Base-by-base conservation (phyloP, 176 grass and related monocot genomes). In the Elymus sibiricus region DNA sequence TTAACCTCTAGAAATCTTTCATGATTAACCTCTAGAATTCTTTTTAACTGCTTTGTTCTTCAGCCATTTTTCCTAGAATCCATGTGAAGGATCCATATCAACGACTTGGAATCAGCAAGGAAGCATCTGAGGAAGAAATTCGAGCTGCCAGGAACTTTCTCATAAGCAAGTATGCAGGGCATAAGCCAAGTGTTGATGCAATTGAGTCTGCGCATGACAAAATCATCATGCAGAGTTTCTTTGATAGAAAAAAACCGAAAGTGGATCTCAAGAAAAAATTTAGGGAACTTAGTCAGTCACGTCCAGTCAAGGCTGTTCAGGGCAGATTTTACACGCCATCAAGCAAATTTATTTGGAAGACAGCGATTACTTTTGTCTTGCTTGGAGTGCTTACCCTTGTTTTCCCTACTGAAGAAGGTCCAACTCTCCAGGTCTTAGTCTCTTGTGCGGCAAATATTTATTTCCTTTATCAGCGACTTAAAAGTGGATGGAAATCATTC, bases 81-180 rank as follows among this genome's bases (percentile, higher is more conserved):
- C 49, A 94, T 53, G 88, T 98, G 29, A 98, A 92, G 72, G 97
- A 96, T 85, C 94, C 94, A 75, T 99, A 96, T 76, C 87, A 91
- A 71, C 74, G 90, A 64, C 88, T 99, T 65, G 92, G 97, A 39
- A 88, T 99, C 84, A 95, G 94, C 84, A 90, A 19, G 64, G 97
- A 99, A 84, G 97, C 97, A 82, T 99, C 94, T 73, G 91, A 90
- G 90, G 97, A 99, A 92, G 94, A 99, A 94, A 99, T 99, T 79
- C 94, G 90, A 91, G 94, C 94, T 82, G 90, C 92, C 29, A 91
- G 97, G 82, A 99, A 88, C 69, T 99, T 90, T 92, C 77, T 96
- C 13, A 92, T 92, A 86, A 94, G 88, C 70, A 94, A 96, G 83
- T 94, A 99, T 86, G 84, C 88, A 71, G 88, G 90, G 31, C 94